Evolutionary conservation across 805 yeast species (phyloP), one percentile per base, ranked within the genome.

Genomic region (Saccharomycopsis fibuligera): DNA sequence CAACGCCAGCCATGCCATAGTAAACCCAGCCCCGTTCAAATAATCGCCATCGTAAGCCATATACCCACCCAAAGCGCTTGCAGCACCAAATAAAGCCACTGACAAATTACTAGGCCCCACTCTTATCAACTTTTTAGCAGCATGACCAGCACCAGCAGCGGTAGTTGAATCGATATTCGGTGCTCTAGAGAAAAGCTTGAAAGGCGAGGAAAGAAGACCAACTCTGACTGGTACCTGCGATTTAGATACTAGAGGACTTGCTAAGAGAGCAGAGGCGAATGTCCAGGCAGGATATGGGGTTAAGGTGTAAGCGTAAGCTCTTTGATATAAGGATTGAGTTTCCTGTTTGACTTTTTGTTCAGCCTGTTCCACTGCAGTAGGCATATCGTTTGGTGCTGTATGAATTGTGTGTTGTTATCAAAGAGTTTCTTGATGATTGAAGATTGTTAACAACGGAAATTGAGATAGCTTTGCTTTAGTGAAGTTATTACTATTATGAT

Each of bases 21-120:
- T 68, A 59, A 89, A 83, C 0, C 96, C 96, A 1, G 91, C 73
- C 2, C 95, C 96, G 64, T 85, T 81, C 41, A 75, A 73, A 19
- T 78, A 65, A 58, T 88, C 96, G 14, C 86, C 82, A 60, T 89
- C 96, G 54, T 72, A 71, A 36, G 83, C 75, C 69, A 89, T 83
- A 69, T 78, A 83, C 2, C 86, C 80, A 23, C 91, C 91, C 17
- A 83, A 62, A 1, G 79, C 79, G 49, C 76, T 67, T 35, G 85
- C 79, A 1, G 74, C 66, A 4, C 87, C 84, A 61, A 85, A 85
- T 9, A 80, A 58, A 23, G 74, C 59, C 33, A 81, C 76, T 5
- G 75, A 64, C 3, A 60, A 54, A 36, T 58, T 58, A 5, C 73
- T 61, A n/a, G 78, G 78, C n/a, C 56, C 59, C 22, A 57, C 56